These are phyloP conservation scores for Solanum acaule DNA, from an alignment of 257 asterid species.

Conservation along the genomic window DNA sequence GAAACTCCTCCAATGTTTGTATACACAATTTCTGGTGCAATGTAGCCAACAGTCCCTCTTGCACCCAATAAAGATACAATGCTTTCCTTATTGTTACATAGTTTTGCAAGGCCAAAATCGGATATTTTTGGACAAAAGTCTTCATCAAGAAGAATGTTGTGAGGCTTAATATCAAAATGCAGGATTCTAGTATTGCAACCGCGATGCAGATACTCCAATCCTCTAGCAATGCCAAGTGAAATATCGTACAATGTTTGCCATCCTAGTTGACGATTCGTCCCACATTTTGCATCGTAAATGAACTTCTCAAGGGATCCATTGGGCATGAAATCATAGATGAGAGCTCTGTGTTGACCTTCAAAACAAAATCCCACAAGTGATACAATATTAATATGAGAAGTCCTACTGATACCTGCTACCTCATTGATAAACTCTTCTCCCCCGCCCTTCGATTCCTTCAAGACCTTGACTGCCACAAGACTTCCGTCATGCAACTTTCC, in stretches of 20 bases:
- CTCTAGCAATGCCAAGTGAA: neutral
- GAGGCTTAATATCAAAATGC: neutral
- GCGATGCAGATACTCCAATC: neutral
- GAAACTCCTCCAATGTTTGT: neutral
- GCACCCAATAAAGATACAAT: neutral
- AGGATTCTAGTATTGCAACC: neutral
- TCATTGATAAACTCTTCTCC: slow-evolving; percentile 1
- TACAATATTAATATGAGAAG: neutral
- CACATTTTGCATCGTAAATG: neutral
- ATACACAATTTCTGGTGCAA: neutral
- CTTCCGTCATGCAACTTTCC: neutral
- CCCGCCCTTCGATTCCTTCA: neutral
- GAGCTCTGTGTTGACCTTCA: neutral
- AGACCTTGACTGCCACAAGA: neutral
- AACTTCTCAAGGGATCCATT: slow-evolving; percentile 1
- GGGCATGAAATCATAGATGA: neutral
- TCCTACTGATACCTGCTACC: neutral
- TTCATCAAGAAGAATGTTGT: neutral
- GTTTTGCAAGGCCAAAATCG: slow-evolving; percentile 1
- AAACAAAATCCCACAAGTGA: slow-evolving; percentile 2
- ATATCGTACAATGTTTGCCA: neutral
- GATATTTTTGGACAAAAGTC: slow-evolving; percentile 1
- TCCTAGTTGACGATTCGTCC: neutral
- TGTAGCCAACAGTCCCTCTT: neutral
- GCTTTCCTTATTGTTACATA: neutral